These are phyloP conservation scores for Mycena kentingensis DNA, from an alignment of 768 basidiomycete genomes.

Conservation along the genomic window DNA sequence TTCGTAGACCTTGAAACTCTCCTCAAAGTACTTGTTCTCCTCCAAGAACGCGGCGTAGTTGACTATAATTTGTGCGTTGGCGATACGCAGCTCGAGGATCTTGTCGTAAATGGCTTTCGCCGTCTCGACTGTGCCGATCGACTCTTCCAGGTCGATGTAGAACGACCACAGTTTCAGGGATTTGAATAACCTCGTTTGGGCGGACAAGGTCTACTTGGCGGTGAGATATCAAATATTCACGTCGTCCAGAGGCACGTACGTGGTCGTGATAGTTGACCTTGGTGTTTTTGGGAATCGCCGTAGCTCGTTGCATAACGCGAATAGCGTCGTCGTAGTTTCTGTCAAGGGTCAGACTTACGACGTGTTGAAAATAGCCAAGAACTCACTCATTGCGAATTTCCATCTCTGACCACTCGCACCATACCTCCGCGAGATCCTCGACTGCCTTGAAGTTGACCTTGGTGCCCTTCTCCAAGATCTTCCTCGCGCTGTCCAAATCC, in stretches of 20 bases:
- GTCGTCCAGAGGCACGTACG: slow-evolving; percentile 44
- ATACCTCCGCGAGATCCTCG: slow-evolving; percentile 96
- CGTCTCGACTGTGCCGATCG: slow-evolving; percentile 90
- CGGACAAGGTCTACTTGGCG: slow-evolving; percentile 66
- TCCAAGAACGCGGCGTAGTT: slow-evolving; percentile 97
- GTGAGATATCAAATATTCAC: slow-evolving; percentile 1
- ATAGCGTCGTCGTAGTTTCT: slow-evolving; percentile 97
- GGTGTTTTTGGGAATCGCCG: slow-evolving; percentile 84
- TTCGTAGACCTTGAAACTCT: slow-evolving; percentile 98
- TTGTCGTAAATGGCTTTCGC: slow-evolving; percentile 94
- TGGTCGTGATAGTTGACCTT: slow-evolving; percentile 96
- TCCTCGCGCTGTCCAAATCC: slow-evolving; percentile 84
- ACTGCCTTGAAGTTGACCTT: slow-evolving; percentile 93
- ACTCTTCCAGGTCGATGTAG: slow-evolving; percentile 97
- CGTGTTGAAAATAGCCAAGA: slow-evolving; percentile 14
- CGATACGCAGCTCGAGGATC: slow-evolving; percentile 94
- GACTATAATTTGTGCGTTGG: slow-evolving; percentile 96
- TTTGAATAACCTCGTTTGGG: slow-evolving; percentile 92
- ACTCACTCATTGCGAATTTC: slow-evolving; percentile 93
- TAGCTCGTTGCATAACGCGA: slow-evolving; percentile 94
- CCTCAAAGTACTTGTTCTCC: slow-evolving; percentile 97
- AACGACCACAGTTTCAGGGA: slow-evolving; percentile 99
- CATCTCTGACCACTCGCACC: slow-evolving; percentile 99
- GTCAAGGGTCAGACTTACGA: slow-evolving; percentile 5
- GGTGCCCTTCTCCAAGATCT: slow-evolving; percentile 90